A percentile compares a stretch with the other conserved stretches of the same genome.
Evolutionary conservation across 2,329 filamentous ascomycete genomes (phyloP).

Genomic region (Monosporascus sp.): DNA sequence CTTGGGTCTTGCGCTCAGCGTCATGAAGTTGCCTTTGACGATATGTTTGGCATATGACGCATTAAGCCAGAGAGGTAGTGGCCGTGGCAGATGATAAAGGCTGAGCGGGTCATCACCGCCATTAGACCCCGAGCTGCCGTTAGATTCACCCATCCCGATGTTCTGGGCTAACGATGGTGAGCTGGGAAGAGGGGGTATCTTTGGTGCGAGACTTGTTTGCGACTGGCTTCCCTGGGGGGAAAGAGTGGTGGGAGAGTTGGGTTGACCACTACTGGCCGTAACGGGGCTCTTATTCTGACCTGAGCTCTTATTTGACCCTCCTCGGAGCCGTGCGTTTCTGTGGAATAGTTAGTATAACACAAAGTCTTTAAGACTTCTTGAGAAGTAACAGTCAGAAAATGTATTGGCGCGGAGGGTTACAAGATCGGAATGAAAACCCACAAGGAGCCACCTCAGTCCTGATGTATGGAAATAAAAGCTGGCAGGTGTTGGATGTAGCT

Average conservation of each 20-base stretch:
- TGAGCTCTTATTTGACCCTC: conserved; percentile 46
- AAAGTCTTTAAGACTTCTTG: conserved; percentile 3
- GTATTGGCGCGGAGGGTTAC: background rate
- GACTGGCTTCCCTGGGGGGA: conserved; percentile 43
- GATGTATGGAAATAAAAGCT: too few species aligned
- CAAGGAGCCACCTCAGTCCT: background rate
- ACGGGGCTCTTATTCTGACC: conserved; percentile 48
- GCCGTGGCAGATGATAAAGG: conserved; percentile 59
- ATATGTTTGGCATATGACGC: conserved; percentile 75
- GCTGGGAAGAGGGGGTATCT: conserved; percentile 56
- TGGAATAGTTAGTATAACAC: conserved; percentile 20
- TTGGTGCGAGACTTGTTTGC: conserved; percentile 47
- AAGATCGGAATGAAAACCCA: background rate
- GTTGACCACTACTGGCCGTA: conserved; percentile 41
- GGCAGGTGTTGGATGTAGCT: too few species aligned
- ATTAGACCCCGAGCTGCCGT: conserved; percentile 36
- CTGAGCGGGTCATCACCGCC: conserved; percentile 52
- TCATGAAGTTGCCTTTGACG: conserved; percentile 97
- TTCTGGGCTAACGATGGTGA: conserved; percentile 61
- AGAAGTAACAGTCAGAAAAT: background rate
- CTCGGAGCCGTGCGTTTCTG: conserved; percentile 55
- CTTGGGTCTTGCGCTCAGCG: conserved; percentile 84
- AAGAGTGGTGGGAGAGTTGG: conserved; percentile 38
- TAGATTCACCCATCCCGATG: conserved; percentile 62
- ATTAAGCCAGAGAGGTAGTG: conserved; percentile 69